Conservation (phyloP, 78 protist species). For the Anaeramoeba flamelloides region DNA sequence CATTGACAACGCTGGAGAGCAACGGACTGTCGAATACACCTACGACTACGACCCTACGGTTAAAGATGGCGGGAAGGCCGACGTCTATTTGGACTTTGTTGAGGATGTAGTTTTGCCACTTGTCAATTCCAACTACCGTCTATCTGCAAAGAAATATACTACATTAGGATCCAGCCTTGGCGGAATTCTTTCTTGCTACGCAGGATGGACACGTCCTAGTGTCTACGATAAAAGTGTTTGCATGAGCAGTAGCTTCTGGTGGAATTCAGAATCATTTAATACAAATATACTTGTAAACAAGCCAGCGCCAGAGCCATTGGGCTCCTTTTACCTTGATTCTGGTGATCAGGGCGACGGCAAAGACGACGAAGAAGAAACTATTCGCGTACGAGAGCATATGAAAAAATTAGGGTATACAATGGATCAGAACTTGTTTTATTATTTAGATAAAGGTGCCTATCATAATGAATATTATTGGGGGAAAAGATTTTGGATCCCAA, state of each 20-base stretch:
- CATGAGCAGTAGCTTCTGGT: slow-evolving; percentile 25
- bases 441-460: slow-evolving; percentile 6
- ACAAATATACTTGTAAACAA: background rate
- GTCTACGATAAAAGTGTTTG: slow-evolving; percentile 3
- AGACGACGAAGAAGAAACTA: background rate
- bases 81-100: slow-evolving; percentile 19
- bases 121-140: background rate
- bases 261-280: slow-evolving; percentile 10
- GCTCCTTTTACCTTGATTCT: slow-evolving; percentile 5
- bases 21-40: slow-evolving; percentile 16
- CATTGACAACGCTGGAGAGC: slow-evolving; percentile 18
- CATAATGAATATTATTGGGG: slow-evolving; percentile 16
- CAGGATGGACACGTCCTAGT: slow-evolving; percentile 18
- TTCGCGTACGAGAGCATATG: background rate
- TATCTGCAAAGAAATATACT: background rate
- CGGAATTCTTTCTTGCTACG: slow-evolving; percentile 21
- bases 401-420: background rate
- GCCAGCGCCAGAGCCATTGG: background rate
- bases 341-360: background rate
- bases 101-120: slow-evolving; percentile 20
- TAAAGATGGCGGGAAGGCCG: slow-evolving; percentile 10
- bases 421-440: background rate
- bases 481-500: slow-evolving; percentile 2
- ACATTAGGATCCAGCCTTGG: slow-evolving; percentile 15
- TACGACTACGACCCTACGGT: slow-evolving; percentile 11